Conservation (phyloP, 192 early-diverging fungal species). For the Spizellomyces punctatus region DNA sequence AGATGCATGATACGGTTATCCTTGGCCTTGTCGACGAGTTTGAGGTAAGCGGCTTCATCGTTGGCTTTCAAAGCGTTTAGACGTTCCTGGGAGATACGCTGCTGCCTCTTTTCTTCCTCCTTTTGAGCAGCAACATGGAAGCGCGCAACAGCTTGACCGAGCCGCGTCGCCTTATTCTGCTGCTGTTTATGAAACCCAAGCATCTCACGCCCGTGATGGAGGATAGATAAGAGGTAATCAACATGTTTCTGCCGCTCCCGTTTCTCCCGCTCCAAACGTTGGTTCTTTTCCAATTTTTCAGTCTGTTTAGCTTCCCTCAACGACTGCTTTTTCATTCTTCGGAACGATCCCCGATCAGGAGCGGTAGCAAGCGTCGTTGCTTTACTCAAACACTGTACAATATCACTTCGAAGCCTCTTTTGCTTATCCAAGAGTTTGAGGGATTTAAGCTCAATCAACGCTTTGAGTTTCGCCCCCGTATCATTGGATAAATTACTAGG, state of each 20-base stretch:
- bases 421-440: conserved; percentile 80
- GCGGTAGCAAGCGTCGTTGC: conserved; percentile 80
- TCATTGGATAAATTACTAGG: conserved; percentile 70
- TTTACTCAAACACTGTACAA: conserved; percentile 71
- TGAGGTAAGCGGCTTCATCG: conserved; percentile 97
- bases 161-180: conserved; percentile 67
- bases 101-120: conserved; percentile 89
- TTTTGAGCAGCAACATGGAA: conserved; percentile 85
- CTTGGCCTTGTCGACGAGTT: conserved; percentile 93
- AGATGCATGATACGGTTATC: conserved; percentile 94
- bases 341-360: conserved; percentile 73
- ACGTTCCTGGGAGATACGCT: conserved; percentile 90
- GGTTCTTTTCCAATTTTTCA: conserved; percentile 88
- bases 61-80: conserved; percentile 93
- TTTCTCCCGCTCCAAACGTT: conserved; percentile 83
- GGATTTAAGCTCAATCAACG: conserved; percentile 87
- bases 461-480: conserved; percentile 69
- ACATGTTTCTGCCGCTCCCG: conserved; percentile 80
- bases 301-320: conserved; percentile 84
- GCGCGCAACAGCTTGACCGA: conserved; percentile 76
- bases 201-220: conserved; percentile 71
- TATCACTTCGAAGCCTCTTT: conserved; percentile 60
- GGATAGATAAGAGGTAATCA: conserved; percentile 77
- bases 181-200: conserved; percentile 67
- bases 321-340: conserved; percentile 65